Evolutionary conservation across 2,329 filamentous ascomycete genomes (phyloP), one percentile per base, ranked within the genome.

Genomic region (Fusarium nurragi): DNA sequence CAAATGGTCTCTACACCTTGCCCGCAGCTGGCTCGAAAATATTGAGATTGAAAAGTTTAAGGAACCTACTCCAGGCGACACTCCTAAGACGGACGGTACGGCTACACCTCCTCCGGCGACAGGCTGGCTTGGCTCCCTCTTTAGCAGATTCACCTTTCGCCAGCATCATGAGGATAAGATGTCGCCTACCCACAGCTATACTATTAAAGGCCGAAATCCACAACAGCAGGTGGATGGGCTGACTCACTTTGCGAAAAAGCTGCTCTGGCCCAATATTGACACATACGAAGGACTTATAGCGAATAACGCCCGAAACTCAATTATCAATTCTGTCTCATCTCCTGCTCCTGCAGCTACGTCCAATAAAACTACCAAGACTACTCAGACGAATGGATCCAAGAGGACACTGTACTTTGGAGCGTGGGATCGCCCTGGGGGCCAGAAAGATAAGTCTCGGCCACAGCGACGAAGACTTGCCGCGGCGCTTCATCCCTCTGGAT

Each of bases 21-120:
- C 88, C 16, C 81, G 87, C 23, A 81, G 83, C 39, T 90, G 88
- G 88, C 80, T 90, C n/a, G 86, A 90, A 62, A 90, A 90, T 59
- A 88, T 90, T 26, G 81, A 83, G 10, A 78, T 90, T 22, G 80
- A 83, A 48, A 84, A 80, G 64, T 75, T 79, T 23, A 77, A 80
- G 45, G 67, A 73, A 16, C 39, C 67, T 4, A 44, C 59, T 9
- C 26, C 64, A 5, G 44, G 45, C 32, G 34, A 44, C 23, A 5
- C 48, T 26, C 32, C 49, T 14, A 47, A 61, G 49, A 43, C 56
- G 43, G 22, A 21, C 22, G 61, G 43, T 14, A 57, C 52, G 28
- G 45, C 51, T 8, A 62, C 59, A 5, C 45, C 66, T 50, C 57
- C 67, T 40, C 51, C 50, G 38, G 39, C 63, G 25, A 40, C 65